Conservation (phyloP, 768 basidiomycete genomes). For the Fibroporia radiculosa region DNA sequence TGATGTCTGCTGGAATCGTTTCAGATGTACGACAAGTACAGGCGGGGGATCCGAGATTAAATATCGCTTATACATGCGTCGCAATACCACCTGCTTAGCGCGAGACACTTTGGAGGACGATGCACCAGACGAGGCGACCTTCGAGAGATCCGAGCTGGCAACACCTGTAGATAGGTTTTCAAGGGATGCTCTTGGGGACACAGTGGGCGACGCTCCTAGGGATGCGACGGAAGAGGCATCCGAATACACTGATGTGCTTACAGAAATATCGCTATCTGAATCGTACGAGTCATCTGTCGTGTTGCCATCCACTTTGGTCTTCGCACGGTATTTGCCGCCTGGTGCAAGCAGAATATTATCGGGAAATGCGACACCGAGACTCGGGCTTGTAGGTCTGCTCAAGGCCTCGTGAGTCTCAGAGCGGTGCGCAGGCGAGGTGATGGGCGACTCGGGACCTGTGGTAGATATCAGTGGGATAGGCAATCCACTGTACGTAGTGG, state of each 20-base stretch:
- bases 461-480: conserved; percentile 52
- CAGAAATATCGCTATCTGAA: conserved; percentile 21
- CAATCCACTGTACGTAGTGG: conserved; percentile 30
- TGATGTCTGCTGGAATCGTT: conserved; percentile 84
- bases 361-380: conserved; percentile 14
- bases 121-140: not conserved
- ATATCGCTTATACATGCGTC: conserved; percentile 90
- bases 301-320: conserved; percentile 6
- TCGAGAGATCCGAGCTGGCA: not conserved
- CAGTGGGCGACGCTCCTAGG: conserved; percentile 12
- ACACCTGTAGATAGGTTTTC: conserved; percentile 14
- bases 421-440: not conserved
- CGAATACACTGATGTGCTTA: conserved; percentile 22
- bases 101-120: conserved; percentile 23
- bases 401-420: not conserved
- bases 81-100: conserved; percentile 60
- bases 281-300: conserved; percentile 19
- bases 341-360: conserved; percentile 25
- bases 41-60: conserved; percentile 82
- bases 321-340: conserved; percentile 8
- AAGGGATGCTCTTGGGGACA: conserved; percentile 25
- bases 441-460: conserved; percentile 35
- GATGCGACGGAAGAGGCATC: conserved; percentile 26
- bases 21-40: conserved; percentile 85
- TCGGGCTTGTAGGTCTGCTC: not conserved